Conservation (phyloP, 805 yeast genomes). For the Jamesozyma hellenica region DNA sequence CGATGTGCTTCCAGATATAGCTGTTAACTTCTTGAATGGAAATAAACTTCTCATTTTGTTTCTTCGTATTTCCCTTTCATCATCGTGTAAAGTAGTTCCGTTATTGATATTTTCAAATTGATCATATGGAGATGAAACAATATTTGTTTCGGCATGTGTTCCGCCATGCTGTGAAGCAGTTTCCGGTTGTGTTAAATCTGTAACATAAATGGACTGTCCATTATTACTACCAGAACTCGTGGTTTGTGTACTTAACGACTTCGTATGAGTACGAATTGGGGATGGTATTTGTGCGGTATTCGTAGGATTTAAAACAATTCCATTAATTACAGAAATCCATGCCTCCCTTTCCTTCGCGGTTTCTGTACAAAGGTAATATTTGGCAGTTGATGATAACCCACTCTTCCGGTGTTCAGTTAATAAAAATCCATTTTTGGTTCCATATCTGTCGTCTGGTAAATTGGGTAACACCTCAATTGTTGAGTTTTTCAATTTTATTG, state of each 20-base stretch:
- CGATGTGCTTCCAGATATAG: slow-evolving; percentile 4
- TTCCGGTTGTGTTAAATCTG: slow-evolving; percentile 10
- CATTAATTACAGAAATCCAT: slow-evolving; percentile 49
- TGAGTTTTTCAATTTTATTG: slow-evolving; percentile 27
- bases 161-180: not conserved
- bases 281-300: slow-evolving; percentile 1
- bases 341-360: slow-evolving; percentile 63
- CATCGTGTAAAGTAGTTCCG: slow-evolving; percentile 4
- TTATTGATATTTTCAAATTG: slow-evolving; percentile 2
- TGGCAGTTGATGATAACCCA: slow-evolving; percentile 33
- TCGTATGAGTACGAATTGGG: slow-evolving; percentile 3
- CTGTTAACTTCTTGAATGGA: slow-evolving; percentile 38
- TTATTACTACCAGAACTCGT: not conserved
- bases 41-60: slow-evolving; percentile 49
- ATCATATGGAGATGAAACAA: slow-evolving; percentile 10
- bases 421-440: slow-evolving; percentile 29
- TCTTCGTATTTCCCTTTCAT: slow-evolving; percentile 35
- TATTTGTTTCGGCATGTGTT: not conserved
- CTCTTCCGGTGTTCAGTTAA: slow-evolving; percentile 34
- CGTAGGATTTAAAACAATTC: slow-evolving; percentile 19
- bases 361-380: slow-evolving; percentile 69
- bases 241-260: slow-evolving; percentile 2
- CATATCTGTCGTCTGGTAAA: slow-evolving; percentile 29
- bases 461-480: slow-evolving; percentile 32
- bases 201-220: slow-evolving; percentile 14